A percentile compares a stretch with the other conserved stretches of the same genome.
These are phyloP conservation scores for Corchorus olitorius DNA, from an alignment of 345 rosid species.

Conservation along the genomic window DNA sequence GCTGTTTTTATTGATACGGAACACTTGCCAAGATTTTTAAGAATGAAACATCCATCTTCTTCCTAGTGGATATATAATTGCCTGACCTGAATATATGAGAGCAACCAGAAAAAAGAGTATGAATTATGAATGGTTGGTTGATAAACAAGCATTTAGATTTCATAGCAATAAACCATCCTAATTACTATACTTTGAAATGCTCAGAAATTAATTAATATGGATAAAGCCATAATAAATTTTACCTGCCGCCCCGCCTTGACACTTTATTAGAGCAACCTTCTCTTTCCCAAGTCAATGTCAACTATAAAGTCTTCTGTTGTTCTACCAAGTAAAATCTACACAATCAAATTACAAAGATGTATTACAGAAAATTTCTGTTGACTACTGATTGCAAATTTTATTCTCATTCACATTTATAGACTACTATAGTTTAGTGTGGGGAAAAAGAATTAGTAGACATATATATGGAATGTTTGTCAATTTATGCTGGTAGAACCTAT, in stretches of 20 bases:
- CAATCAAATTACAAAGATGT: background rate
- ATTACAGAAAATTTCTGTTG: slow-evolving; percentile 23
- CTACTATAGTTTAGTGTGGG: too few species aligned
- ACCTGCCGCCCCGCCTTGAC: slow-evolving; percentile 76
- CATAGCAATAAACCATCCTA: background rate
- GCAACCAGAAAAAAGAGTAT: slow-evolving; percentile 1
- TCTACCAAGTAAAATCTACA: slow-evolving; percentile 74
- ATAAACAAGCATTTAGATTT: background rate
- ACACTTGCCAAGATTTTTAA: slow-evolving; percentile 74
- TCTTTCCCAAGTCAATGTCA: slow-evolving; percentile 75
- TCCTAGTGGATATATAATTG: slow-evolving; percentile 66
- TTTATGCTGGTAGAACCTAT: too few species aligned
- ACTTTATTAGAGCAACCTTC: slow-evolving; percentile 53
- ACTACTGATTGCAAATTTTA: too few species aligned
- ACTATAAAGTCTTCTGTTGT: slow-evolving; percentile 57
- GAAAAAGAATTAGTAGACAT: too few species aligned
- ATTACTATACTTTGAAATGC: slow-evolving; percentile 1
- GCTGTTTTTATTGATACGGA: slow-evolving; percentile 61
- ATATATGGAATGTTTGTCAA: too few species aligned
- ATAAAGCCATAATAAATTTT: slow-evolving; percentile 15
- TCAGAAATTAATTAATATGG: background rate
- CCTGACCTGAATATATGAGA: slow-evolving; percentile 43
- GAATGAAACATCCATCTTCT: slow-evolving; percentile 59
- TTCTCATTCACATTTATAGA: too few species aligned
- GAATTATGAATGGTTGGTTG: too few species aligned